phyloP scores from a whole-genome alignment of 257 asterid genomes.

The Scutellaria minor region DNA sequence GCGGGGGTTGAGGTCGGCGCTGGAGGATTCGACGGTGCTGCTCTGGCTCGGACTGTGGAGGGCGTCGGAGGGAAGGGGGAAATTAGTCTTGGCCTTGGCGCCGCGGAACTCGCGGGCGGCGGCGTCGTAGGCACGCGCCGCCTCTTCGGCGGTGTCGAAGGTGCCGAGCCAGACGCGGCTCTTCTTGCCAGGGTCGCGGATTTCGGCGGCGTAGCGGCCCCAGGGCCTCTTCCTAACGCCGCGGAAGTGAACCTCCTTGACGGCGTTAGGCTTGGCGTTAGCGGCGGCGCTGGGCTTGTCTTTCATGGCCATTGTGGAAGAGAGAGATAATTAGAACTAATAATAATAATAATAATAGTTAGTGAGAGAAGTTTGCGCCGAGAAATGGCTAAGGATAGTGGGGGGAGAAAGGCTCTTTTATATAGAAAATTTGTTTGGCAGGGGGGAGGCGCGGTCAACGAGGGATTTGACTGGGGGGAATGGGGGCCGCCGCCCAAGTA shows the following conservation, averaged over 20 bases:
- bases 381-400: neutral
- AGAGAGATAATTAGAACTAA: no score
- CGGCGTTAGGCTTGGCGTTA: conserved; percentile 43
- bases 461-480: conserved; percentile 67
- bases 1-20: conserved; percentile 49
- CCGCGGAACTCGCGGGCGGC: conserved; percentile 92
- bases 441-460: conserved; percentile 55
- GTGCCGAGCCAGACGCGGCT: conserved; percentile 93
- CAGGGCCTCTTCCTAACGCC: conserved; percentile 97
- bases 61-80: conserved; percentile 48
- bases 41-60: conserved; percentile 66
- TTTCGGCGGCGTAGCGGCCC: conserved; percentile 99
- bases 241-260: conserved; percentile 70
- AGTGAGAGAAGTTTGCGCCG: neutral
- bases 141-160: conserved; percentile 92
- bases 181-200: conserved; percentile 90
- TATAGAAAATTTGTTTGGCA: conserved; percentile 34
- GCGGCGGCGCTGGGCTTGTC: conserved; percentile 39
- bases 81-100: conserved; percentile 82
- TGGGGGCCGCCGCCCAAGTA: conserved; percentile 81
- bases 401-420: neutral
- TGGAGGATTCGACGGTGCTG: conserved; percentile 85
- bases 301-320: conserved; percentile 55
- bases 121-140: conserved; percentile 87
- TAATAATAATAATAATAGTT: neutral